These are phyloP conservation scores for Naganishia liquefaciens DNA, from an alignment of 1,284 basidiomycete genomes.

Conservation along the genomic window DNA sequence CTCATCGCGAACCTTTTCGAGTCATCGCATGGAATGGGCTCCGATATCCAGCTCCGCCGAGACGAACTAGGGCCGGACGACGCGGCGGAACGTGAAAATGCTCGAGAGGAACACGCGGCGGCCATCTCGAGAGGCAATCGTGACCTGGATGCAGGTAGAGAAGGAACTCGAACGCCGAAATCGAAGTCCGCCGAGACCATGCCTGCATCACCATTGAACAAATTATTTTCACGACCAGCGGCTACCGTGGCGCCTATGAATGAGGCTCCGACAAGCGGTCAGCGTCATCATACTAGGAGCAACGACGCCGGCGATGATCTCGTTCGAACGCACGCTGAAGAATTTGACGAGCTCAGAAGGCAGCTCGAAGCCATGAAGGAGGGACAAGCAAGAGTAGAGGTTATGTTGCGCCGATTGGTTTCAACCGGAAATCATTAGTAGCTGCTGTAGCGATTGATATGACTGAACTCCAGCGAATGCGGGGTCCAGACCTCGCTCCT, in stretches of 20 bases:
- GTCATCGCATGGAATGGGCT: conserved; percentile 35
- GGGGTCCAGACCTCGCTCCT: too few species aligned
- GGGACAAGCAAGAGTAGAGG: conserved; percentile 46
- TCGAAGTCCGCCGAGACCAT: conserved; percentile 10
- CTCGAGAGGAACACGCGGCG: conserved; percentile 9
- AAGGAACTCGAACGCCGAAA: background rate
- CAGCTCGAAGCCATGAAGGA: conserved; percentile 43
- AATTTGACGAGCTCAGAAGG: conserved; percentile 39
- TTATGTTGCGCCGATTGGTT: conserved; percentile 37
- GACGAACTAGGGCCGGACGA: conserved; percentile 21
- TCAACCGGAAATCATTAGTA: too few species aligned
- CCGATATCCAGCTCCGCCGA: conserved; percentile 29
- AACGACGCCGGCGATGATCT: background rate
- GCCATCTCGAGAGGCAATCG: conserved; percentile 15
- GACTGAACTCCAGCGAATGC: background rate
- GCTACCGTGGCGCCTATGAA: background rate
- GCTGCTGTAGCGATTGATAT: background rate
- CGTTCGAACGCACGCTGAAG: conserved; percentile 24
- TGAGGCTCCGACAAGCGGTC: background rate
- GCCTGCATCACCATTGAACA: conserved; percentile 38
- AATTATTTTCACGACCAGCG: conserved; percentile 37
- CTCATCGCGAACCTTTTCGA: conserved; percentile 51
- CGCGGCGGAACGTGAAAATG: conserved; percentile 32
- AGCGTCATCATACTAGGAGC: conserved; percentile 5
- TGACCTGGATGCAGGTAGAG: background rate